Conservation (phyloP, 2,329 filamentous ascomycete species). For the Xylaria sp. region DNA sequence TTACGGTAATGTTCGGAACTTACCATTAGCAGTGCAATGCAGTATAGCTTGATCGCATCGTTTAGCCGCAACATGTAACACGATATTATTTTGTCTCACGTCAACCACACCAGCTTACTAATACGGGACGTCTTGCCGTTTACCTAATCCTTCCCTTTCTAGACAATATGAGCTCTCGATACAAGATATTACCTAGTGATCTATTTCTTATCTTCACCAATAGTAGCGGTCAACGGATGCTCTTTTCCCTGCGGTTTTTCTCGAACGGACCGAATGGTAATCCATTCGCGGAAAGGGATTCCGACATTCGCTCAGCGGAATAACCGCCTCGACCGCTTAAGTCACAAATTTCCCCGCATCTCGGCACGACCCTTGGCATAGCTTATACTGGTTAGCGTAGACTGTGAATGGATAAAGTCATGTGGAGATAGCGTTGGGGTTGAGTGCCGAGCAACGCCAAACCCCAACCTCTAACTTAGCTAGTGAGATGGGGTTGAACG, state of each 20-base stretch:
- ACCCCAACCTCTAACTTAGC: not conserved
- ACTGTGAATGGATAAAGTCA: constrained; percentile 17
- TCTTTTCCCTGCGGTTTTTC: not conserved
- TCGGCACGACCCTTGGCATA: constrained; percentile 11
- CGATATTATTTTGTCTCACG: not conserved
- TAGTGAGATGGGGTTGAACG: not conserved
- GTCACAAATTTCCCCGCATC: constrained; percentile 29
- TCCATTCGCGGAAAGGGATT: constrained; percentile 2
- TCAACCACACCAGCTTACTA: not conserved
- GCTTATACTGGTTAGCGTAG: constrained; percentile 8
- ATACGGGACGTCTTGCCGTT: not conserved
- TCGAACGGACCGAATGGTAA: constrained; percentile 28
- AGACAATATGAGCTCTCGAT: not conserved
- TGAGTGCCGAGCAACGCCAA: constrained; percentile 1
- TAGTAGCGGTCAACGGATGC: not conserved
- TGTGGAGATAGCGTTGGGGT: constrained; percentile 28
- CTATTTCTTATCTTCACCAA: not conserved
- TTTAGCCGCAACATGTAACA: not conserved
- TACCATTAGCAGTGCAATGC: not conserved
- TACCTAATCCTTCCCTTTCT: not conserved
- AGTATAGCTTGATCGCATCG: not conserved
- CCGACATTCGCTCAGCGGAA: constrained; percentile 23
- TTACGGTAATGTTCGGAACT: not conserved
- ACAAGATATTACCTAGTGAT: not conserved
- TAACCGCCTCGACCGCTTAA: no score